These are phyloP conservation scores for Farysia itapuensis DNA, from an alignment of 1,284 basidiomycete genomes.

Conservation along the genomic window DNA sequence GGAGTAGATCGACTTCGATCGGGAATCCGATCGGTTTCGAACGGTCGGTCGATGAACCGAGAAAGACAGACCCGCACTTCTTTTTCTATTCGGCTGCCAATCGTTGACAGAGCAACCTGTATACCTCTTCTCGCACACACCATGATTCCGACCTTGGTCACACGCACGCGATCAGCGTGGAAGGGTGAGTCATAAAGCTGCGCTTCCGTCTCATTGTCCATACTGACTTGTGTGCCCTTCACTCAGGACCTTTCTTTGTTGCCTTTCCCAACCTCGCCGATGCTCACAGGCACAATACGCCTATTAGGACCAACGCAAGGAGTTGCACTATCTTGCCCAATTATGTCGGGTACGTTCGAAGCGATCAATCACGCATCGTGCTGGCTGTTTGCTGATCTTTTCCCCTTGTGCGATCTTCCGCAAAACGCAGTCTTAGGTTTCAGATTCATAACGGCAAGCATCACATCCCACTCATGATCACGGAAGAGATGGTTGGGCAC, in stretches of 20 bases:
- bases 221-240: not conserved
- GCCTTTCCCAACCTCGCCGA: constrained; percentile 87
- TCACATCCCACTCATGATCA: constrained; percentile 80
- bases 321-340: constrained; percentile 86
- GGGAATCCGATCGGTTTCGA: too few relatives aligned
- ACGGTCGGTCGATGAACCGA: too few relatives aligned
- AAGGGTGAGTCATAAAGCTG: constrained; percentile 12
- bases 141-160: constrained; percentile 9
- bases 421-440: constrained; percentile 69
- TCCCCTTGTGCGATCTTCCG: too few relatives aligned
- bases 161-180: constrained; percentile 20
- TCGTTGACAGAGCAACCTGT: too few relatives aligned
- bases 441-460: constrained; percentile 92
- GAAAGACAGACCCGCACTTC: too few relatives aligned
- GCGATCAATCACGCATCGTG: constrained; percentile 9
- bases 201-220: not conserved
- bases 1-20: too few relatives aligned
- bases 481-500: constrained; percentile 97
- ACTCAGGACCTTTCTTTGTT: constrained; percentile 82
- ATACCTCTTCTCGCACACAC: too few relatives aligned
- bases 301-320: constrained; percentile 85
- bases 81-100: too few relatives aligned
- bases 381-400: too few relatives aligned
- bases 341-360: constrained; percentile 57
- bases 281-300: constrained; percentile 77